Evolutionary conservation across 768 basidiomycete genomes (phyloP).

Genomic region (Lactarius psammicola): DNA sequence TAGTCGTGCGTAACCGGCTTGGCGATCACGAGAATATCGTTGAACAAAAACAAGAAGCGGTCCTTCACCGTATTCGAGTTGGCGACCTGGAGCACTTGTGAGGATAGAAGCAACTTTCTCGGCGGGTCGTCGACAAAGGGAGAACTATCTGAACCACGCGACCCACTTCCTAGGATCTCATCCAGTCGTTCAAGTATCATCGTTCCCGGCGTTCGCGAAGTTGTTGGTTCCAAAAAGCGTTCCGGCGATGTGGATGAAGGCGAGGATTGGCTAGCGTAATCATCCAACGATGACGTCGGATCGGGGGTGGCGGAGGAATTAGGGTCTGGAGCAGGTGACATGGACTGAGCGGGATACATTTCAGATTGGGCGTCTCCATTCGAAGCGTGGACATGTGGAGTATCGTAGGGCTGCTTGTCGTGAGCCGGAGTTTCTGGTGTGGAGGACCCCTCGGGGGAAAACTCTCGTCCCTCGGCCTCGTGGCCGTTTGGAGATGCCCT

Average conservation of each 20-base stretch:
- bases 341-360: conserved; percentile 37
- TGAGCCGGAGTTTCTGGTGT: conserved; percentile 21
- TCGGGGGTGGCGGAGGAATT: conserved; percentile 69
- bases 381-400: conserved; percentile 14
- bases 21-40: conserved; percentile 87
- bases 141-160: conserved; percentile 54
- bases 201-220: conserved; percentile 44
- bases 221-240: conserved; percentile 48
- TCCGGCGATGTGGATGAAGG: conserved; percentile 73
- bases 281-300: conserved; percentile 73
- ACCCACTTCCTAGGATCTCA: conserved; percentile 62
- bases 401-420: conserved; percentile 1
- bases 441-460: conserved; percentile 16
- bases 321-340: conserved; percentile 48
- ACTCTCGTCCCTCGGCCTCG: conserved; percentile 27
- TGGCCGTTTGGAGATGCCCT: conserved; percentile 32
- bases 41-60: conserved; percentile 96
- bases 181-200: conserved; percentile 68
- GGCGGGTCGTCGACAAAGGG: conserved; percentile 80
- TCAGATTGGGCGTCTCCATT: conserved; percentile 31
- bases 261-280: conserved; percentile 65
- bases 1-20: conserved; percentile 79
- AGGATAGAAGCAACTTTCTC: conserved; percentile 78
- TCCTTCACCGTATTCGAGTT: conserved; percentile 94
- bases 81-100: conserved; percentile 90